These are phyloP conservation scores for Breynia disticha DNA, from an alignment of 441 rosid species.

Conservation along the genomic window DNA sequence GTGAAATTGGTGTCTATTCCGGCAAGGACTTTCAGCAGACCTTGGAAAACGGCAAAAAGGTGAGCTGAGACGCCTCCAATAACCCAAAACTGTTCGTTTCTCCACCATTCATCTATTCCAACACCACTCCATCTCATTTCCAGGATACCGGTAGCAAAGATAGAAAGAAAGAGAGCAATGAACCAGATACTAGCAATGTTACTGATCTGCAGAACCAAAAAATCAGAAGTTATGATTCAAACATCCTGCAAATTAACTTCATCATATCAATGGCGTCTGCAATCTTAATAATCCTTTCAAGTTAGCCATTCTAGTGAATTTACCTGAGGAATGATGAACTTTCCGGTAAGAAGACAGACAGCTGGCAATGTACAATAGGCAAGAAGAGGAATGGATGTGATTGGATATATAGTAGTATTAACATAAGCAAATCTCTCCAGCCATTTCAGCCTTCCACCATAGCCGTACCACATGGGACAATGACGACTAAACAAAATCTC, in stretches of 20 bases:
- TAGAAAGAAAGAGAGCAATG: conserved; percentile 93
- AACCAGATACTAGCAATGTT: conserved; percentile 98
- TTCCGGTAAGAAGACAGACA: conserved; percentile 89
- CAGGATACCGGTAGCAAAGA: conserved; percentile 92
- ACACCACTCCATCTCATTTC: conserved; percentile 99
- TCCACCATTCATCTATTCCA: conserved; percentile 99
- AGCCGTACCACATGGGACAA: conserved; percentile 98
- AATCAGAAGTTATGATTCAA: conserved; percentile 16
- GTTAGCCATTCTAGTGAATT: neutral
- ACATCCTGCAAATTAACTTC: conserved; percentile 5
- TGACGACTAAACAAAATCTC: conserved; percentile 98
- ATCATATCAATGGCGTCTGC: too few species aligned
- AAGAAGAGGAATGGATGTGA: conserved; percentile 86
- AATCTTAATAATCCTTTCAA: neutral
- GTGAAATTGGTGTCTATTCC: conserved; percentile 97
- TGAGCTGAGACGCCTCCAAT: conserved; percentile 99
- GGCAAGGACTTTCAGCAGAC: conserved; percentile 86
- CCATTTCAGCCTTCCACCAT: conserved; percentile 81
- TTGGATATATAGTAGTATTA: conserved; percentile 89
- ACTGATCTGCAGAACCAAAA: conserved; percentile 65
- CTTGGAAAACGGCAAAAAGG: conserved; percentile 93
- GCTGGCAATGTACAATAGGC: conserved; percentile 89
- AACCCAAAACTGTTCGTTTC: conserved; percentile 99
- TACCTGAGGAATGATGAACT: conserved; percentile 98
- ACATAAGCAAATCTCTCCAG: conserved; percentile 92